These are phyloP conservation scores for Cucurbita moschata DNA, from an alignment of 306 rosid genomes.

Conservation along the genomic window DNA sequence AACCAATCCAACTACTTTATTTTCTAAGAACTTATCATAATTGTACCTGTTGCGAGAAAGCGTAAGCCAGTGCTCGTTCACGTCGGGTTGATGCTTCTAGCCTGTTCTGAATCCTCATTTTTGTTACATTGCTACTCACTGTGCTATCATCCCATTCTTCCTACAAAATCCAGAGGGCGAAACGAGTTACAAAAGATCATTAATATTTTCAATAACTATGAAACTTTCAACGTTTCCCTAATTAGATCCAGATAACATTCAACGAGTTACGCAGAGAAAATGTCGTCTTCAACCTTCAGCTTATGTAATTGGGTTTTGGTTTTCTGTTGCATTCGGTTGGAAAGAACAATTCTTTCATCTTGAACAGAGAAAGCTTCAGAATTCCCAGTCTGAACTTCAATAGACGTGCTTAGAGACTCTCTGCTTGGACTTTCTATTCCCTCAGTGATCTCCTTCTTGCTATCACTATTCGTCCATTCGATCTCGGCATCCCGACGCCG, in stretches of 20 bases:
- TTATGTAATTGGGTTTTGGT: slow-evolving; percentile 34
- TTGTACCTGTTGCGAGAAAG: slow-evolving; percentile 87
- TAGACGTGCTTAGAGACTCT: slow-evolving; percentile 47
- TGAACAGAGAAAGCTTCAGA: slow-evolving; percentile 44
- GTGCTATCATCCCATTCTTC: slow-evolving; percentile 97
- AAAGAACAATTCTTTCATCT: slow-evolving; percentile 32
- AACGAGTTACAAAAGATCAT: background rate
- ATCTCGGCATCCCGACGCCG: slow-evolving; percentile 26
- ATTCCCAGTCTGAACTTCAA: slow-evolving; percentile 66
- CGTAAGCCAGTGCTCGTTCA: slow-evolving; percentile 91
- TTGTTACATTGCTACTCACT: slow-evolving; percentile 69
- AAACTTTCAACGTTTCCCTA: background rate
- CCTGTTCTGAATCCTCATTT: slow-evolving; percentile 71
- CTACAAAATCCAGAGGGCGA: slow-evolving; percentile 25
- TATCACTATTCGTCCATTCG: background rate
- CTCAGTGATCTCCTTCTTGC: slow-evolving; percentile 14
- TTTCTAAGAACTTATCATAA: background rate
- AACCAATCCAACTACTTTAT: background rate
- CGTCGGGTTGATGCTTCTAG: slow-evolving; percentile 79
- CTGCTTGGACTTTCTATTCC: slow-evolving; percentile 30
- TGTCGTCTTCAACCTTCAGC: slow-evolving; percentile 36
- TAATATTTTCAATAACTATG: background rate
- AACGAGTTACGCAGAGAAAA: background rate
- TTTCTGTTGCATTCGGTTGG: slow-evolving; percentile 27
- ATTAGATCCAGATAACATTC: background rate